Evolutionary conservation across 441 rosid genomes (phyloP).

Genomic region (Mallotus japonicus): DNA sequence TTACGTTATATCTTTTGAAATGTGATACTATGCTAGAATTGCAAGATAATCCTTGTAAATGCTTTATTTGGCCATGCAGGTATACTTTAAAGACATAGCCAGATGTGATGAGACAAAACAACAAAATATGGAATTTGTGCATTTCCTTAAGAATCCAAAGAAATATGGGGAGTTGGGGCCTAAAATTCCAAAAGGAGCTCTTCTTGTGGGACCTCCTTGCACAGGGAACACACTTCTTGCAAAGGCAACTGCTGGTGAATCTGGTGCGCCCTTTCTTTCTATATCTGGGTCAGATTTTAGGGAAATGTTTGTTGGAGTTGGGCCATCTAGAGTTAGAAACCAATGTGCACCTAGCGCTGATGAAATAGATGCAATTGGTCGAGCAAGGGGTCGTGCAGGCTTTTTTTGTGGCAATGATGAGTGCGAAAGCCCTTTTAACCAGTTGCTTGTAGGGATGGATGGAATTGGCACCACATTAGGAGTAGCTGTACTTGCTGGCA

Average conservation of each 20-base stretch:
- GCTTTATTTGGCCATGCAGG: conserved; percentile 34
- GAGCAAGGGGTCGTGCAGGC: conserved; percentile 67
- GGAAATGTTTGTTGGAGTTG: conserved; percentile 75
- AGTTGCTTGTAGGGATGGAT: conserved; percentile 71
- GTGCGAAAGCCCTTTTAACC: conserved; percentile 67
- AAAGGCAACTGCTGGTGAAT: conserved; percentile 74
- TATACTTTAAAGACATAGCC: conserved; percentile 62
- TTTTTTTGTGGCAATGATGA: conserved; percentile 64
- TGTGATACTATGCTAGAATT: neutral
- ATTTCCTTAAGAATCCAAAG: conserved; percentile 66
- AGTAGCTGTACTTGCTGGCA: conserved; percentile 66
- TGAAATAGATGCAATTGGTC: conserved; percentile 66
- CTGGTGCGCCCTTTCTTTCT: conserved; percentile 62
- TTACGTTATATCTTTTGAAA: neutral
- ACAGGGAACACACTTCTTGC: conserved; percentile 75
- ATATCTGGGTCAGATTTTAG: conserved; percentile 69
- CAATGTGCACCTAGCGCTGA: conserved; percentile 65
- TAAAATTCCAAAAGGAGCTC: conserved; percentile 69
- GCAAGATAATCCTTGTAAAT: conserved; percentile 12
- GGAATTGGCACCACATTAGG: conserved; percentile 74
- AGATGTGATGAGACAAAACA: conserved; percentile 80
- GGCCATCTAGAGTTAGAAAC: conserved; percentile 67
- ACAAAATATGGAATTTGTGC: conserved; percentile 74
- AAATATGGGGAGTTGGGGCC: conserved; percentile 66
- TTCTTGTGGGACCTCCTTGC: conserved; percentile 68